Base-by-base conservation (phyloP, 2,329 filamentous ascomycete species). In the Raffaelea ambrosiae region DNA sequence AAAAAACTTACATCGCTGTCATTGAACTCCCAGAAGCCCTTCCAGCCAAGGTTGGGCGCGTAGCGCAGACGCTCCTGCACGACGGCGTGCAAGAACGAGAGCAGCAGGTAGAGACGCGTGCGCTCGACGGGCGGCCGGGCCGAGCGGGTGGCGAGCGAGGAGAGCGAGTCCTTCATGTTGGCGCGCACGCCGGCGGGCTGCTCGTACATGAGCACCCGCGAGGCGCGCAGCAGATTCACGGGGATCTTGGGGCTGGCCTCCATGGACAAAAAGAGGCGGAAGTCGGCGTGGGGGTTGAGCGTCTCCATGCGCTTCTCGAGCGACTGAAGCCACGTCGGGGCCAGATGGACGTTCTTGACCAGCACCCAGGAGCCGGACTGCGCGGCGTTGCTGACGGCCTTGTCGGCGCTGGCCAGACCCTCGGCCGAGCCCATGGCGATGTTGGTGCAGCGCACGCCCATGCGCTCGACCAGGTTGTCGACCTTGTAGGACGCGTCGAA, bases 401-500 rank as follows among this genome's bases (percentile, higher is more conserved):
- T 95, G 73, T 98, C 93, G 18, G 93, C 93, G 53, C 83, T 93
- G 49, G 90, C 83, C 18, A 94, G 74, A 62, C 89, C 88, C 72
- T 98, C 93, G 60, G 94, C 94, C 41, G 93, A 97, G 61, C 93
- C 93, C 93, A 98, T 98, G 58, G 94, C 94, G 61, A 98, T 96
- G 65, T 96, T 96, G 50, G 89, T 90, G 69, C 93, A 98, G 47
- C 79, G 83, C 45, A 88, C 83, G 50, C 81, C 79, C 64, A 81
- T 83, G 55, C 88, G 80, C 66, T 95, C 88, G 26, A 97, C 94
- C 47, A 98, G 75, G 52, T 84, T 88, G 65, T 98, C 93, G 51
- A 98, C 93, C 73, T 98, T 98, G 81, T 97, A 98, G 63, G 88
- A 95, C 47, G 94, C 94, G 66, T 98, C 93, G 63, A 98, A 98